phyloP scores from a whole-genome alignment of 768 basidiomycete species.

The Saitozyma podzolica region DNA sequence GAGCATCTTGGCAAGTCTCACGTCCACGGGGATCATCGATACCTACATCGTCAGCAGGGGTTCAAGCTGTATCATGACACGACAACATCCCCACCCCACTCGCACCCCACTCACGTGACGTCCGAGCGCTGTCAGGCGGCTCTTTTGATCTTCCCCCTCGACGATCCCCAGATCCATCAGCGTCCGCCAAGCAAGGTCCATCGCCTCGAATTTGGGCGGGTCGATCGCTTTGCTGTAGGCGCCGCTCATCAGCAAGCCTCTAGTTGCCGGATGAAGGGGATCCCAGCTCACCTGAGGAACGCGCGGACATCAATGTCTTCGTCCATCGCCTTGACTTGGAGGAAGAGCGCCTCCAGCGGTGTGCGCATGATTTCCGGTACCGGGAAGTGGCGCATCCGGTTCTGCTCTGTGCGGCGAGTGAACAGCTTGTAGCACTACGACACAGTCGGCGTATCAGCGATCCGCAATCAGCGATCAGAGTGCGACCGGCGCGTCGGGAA shows the following conservation, averaged over 20 bases:
- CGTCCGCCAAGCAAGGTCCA: slow-evolving; percentile 73
- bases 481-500: not conserved
- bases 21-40: slow-evolving; percentile 83
- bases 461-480: not conserved
- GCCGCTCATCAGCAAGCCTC: not conserved
- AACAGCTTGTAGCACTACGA: slow-evolving; percentile 82
- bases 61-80: no score
- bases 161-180: slow-evolving; percentile 78
- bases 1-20: slow-evolving; percentile 90
- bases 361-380: slow-evolving; percentile 85
- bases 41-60: slow-evolving; percentile 45
- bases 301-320: slow-evolving; percentile 78
- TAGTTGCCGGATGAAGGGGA: not conserved
- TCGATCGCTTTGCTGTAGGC: slow-evolving; percentile 66
- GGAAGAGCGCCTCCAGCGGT: slow-evolving; percentile 75
- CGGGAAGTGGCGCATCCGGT: slow-evolving; percentile 67
- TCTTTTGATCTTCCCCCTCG: slow-evolving; percentile 56
- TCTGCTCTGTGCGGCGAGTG: slow-evolving; percentile 68
- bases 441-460: slow-evolving; percentile 48
- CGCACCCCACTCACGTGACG: slow-evolving; percentile 62
- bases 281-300: slow-evolving; percentile 24
- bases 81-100: not conserved
- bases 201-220: slow-evolving; percentile 72
- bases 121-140: slow-evolving; percentile 74
- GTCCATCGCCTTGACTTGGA: slow-evolving; percentile 77